phyloP scores from a whole-genome alignment of 257 asterid genomes.

The Solanum sitiens region DNA sequence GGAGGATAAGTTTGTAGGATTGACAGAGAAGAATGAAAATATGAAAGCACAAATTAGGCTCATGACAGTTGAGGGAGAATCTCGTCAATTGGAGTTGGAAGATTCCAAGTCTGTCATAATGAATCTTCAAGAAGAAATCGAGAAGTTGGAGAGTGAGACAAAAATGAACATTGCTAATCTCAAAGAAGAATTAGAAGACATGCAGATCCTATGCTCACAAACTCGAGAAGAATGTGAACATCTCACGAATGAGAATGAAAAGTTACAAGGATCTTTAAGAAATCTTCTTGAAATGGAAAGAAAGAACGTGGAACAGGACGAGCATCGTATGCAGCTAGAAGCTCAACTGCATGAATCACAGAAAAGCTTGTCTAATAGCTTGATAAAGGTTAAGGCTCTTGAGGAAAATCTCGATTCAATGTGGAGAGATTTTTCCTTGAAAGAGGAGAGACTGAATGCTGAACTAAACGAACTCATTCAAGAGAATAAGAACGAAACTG shows the following conservation, averaged over 20 bases:
- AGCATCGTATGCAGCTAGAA: constrained; percentile 24
- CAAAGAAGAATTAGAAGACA: constrained; percentile 21
- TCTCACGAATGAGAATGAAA: constrained; percentile 34
- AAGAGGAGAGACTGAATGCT: constrained; percentile 32
- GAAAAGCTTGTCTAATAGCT: constrained; percentile 26
- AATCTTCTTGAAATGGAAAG: constrained; percentile 26
- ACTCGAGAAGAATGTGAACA: constrained; percentile 34
- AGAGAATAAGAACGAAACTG: constrained; percentile 24
- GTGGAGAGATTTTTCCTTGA: constrained; percentile 26
- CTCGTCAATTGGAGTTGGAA: constrained; percentile 22
- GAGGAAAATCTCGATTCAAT: constrained; percentile 38
- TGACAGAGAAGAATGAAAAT: constrained; percentile 30
- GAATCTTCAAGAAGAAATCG: constrained; percentile 36
- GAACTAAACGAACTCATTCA: constrained; percentile 40
- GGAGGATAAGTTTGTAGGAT: constrained; percentile 18
- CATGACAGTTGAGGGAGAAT: constrained; percentile 32
- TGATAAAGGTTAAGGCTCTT: constrained; percentile 27
- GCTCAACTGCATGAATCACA: constrained; percentile 31
- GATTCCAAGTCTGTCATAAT: constrained; percentile 13
- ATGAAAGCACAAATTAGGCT: constrained; percentile 27
- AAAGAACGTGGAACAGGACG: constrained; percentile 31
- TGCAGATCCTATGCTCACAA: constrained; percentile 21
- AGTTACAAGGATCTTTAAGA: constrained; percentile 16
- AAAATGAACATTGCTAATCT: constrained; percentile 24
- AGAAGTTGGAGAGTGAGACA: constrained; percentile 25